Percentiles rank a stretch among this genome's conserved stretches.
Evolutionary conservation across 208 protist genomes (phyloP).

Genomic region (Novymonas esmeraldas): DNA sequence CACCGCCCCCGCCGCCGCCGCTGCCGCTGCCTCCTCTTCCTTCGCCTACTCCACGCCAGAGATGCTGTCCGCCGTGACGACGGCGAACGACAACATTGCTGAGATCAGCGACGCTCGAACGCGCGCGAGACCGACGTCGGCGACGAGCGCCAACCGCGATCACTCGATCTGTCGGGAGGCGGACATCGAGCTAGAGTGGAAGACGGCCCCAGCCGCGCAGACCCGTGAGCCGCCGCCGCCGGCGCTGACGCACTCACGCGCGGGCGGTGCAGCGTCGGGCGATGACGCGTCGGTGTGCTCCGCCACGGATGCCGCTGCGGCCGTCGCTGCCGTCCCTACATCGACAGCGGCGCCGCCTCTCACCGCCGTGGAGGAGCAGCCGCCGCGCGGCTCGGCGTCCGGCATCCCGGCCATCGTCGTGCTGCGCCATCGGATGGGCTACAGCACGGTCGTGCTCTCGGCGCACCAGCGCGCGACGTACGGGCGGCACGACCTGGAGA

Average conservation of each 20-base stretch:
- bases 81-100: neutral
- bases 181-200: too few relatives aligned
- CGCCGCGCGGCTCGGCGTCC: constrained; percentile 1
- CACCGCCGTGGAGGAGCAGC: constrained; percentile 16
- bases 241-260: too few relatives aligned
- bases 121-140: too few relatives aligned
- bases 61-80: neutral
- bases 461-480: constrained; percentile 33
- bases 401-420: constrained; percentile 30
- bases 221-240: too few relatives aligned
- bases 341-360: neutral
- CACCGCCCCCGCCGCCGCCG: too few relatives aligned
- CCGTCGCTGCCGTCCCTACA: neutral
- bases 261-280: too few relatives aligned
- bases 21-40: neutral
- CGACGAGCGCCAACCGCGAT: too few relatives aligned
- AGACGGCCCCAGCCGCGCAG: too few relatives aligned
- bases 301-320: neutral
- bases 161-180: too few relatives aligned
- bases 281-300: neutral
- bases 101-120: neutral
- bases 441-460: constrained; percentile 40
- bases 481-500: constrained; percentile 42
- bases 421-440: constrained; percentile 61
- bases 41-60: neutral